Percentiles rank a stretch among this genome's conserved stretches.
phyloP scores from a whole-genome alignment of 164 flowering plant species.

The grape (Vitis vinifera) region ASM3070453v1 NC_081821.1:5642501-5643000 shows the following conservation, averaged over 20 bases:
- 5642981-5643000: background rate
- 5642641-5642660: background rate
- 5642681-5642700: background rate
- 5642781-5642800: background rate
- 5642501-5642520: slow-evolving; percentile 4
- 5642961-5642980: slow-evolving; percentile 18
- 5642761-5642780: background rate
- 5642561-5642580: slow-evolving; percentile 28
- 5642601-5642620: slow-evolving; percentile 20
- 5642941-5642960: too few relatives aligned
- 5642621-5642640: slow-evolving; percentile 19
- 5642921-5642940: too few relatives aligned
- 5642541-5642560: slow-evolving; percentile 37
- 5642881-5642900: too few relatives aligned
- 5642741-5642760: background rate
- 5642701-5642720: background rate
- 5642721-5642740: background rate
- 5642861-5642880: too few relatives aligned
- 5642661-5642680: background rate
- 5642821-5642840: background rate
- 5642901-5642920: too few relatives aligned
- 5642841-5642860: too few relatives aligned
- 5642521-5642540: slow-evolving; percentile 32
- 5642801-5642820: background rate
- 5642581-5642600: slow-evolving; percentile 39